Evolutionary conservation across 257 asterid genomes (phyloP), one percentile per base, ranked within the genome.

Genomic region (Fraxinus cuspidata): DNA sequence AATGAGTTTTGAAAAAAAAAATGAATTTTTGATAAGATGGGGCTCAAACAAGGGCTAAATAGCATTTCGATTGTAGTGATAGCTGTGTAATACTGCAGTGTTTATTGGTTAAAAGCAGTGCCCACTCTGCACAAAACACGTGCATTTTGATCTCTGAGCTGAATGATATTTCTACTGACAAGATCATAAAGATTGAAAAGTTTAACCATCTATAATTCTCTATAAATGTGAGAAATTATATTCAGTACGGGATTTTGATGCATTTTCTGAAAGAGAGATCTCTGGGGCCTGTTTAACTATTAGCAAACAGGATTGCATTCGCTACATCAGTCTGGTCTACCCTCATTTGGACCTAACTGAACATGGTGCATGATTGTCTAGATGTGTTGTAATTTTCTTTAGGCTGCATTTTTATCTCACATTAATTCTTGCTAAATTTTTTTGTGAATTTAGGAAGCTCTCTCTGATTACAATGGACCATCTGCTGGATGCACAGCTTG

Each of bases 401-500:
- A 28, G 56, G 19, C 29, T 27, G 12, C 19, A 65, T 56, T 32
- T 47, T 69, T 71, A 16, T 75, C 51, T 78, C 68, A 74, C 34
- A 64, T 37, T 74, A 67, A 81, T 34, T 25, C 76, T 44, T 77
- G 16, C 68, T 76, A 73, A 74, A 31, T 60, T 34, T 82, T 63
- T 76, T 34, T 76, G 63, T 56, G 69, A 76, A n/a, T 87, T 79
- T 84, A 91, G 97, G 96, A 89, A 81, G 80, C 66, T 76, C 83
- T 70, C 74, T 77, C 88, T 44, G 92, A 83, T 66, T 88, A 83
- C 81, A 75, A 60, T 68, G 97, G 97, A 79, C 98, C 98, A 60
- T 88, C 87, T 85, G 83, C 97, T 76, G 97, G 98, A 75, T 80
- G 93, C 88, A 94, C 98, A 64, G 97, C 97, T 66, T 94, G 98